Conservation (phyloP, 768 basidiomycete genomes). For the Amanita rubescens region DNA sequence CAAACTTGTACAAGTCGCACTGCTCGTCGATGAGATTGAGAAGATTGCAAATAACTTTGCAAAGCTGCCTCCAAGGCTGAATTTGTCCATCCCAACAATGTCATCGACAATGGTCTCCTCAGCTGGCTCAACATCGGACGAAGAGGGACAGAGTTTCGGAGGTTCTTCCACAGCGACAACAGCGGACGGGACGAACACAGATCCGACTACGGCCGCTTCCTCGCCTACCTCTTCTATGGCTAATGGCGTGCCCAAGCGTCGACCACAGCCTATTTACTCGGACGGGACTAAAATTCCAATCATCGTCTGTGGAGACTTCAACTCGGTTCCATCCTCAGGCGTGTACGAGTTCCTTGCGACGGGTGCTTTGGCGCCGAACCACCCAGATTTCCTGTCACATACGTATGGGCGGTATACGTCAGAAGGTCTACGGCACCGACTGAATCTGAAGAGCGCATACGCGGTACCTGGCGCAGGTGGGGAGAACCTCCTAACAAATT, state of each 20-base stretch:
- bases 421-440: constrained; percentile 74
- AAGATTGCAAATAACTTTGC: constrained; percentile 84
- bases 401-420: constrained; percentile 90
- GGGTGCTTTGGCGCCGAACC: constrained; percentile 62
- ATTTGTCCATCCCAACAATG: constrained; percentile 22
- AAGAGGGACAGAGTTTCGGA: constrained; percentile 1
- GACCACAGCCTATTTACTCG: constrained; percentile 57
- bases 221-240: constrained; percentile 2
- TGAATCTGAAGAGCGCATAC: constrained; percentile 85
- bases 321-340: constrained; percentile 79
- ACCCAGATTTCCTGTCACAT: constrained; percentile 90
- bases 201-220: constrained; percentile 1
- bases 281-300: constrained; percentile 88
- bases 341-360: constrained; percentile 86
- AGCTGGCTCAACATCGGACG: constrained; percentile 11
- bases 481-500: constrained; percentile 68
- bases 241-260: constrained; percentile 1
- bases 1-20: constrained; percentile 93
- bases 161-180: not conserved
- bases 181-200: not conserved
- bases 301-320: constrained; percentile 93
- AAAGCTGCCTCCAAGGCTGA: constrained; percentile 59
- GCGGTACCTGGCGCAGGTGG: constrained; percentile 34
- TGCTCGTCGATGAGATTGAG: constrained; percentile 88
- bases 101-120: constrained; percentile 8